Conservation (phyloP, 192 early-diverging fungal genomes). For the Podila horticola region DNA sequence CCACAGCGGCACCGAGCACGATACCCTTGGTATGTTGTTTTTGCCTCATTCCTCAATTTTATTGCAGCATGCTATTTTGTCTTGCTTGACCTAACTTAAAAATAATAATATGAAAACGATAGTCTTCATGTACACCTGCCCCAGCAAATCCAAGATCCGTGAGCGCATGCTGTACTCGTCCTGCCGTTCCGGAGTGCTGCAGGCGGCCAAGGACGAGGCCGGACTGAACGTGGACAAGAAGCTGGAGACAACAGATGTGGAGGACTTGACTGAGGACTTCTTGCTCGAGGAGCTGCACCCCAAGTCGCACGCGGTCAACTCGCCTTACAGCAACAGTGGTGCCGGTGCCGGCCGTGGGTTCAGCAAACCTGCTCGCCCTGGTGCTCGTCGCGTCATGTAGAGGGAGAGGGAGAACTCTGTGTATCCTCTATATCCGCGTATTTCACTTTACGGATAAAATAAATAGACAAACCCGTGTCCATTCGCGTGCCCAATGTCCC, state of each 20-base stretch:
- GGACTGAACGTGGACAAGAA: constrained; percentile 71
- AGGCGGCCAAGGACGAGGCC: constrained; percentile 61
- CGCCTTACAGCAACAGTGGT: background rate
- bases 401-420: background rate
- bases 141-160: constrained; percentile 81
- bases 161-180: constrained; percentile 94
- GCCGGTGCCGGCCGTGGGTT: constrained; percentile 18
- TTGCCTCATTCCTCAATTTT: background rate
- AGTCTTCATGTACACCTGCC: constrained; percentile 92
- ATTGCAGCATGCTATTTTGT: background rate
- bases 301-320: constrained; percentile 1
- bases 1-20: constrained; percentile 52
- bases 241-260: constrained; percentile 71
- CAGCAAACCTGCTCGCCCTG: constrained; percentile 43
- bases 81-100: background rate
- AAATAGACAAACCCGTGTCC: no score
- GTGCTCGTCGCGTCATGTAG: constrained; percentile 50
- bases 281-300: constrained; percentile 66
- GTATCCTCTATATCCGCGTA: no score
- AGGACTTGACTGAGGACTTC: constrained; percentile 64
- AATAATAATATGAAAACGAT: constrained; percentile 9
- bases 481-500: no score
- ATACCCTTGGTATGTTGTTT: constrained; percentile 60
- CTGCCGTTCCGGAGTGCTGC: constrained; percentile 69
- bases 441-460: no score